A percentile compares a stretch with the other conserved stretches of the same genome.
Evolutionary conservation across 805 yeast species (phyloP).

Genomic region (Candida glaebosa): DNA sequence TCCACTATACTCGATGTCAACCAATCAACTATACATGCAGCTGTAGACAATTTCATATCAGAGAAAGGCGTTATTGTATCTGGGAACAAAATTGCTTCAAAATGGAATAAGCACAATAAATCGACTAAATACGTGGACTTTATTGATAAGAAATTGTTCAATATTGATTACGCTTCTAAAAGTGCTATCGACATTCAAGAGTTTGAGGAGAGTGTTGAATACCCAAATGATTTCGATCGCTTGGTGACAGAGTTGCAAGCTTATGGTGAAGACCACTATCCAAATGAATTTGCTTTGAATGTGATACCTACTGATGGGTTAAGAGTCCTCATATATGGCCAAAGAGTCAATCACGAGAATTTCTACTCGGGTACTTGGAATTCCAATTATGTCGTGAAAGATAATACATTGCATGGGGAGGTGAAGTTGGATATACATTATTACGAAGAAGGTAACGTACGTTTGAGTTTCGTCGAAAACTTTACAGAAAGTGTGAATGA

Average conservation of each 20-base stretch:
- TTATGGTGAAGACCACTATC: slow-evolving; percentile 67
- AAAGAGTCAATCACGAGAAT: slow-evolving; percentile 68
- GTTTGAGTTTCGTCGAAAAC: slow-evolving; percentile 49
- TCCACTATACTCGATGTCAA: slow-evolving; percentile 16
- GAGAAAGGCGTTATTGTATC: slow-evolving; percentile 29
- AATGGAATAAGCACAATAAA: slow-evolving; percentile 25
- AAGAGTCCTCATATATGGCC: slow-evolving; percentile 62
- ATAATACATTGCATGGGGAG: slow-evolving; percentile 44
- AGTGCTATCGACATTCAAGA: slow-evolving; percentile 53
- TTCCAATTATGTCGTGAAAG: slow-evolving; percentile 53
- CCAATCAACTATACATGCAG: slow-evolving; percentile 19
- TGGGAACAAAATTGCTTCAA: slow-evolving; percentile 27
- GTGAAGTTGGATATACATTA: slow-evolving; percentile 79
- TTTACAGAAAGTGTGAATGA: slow-evolving; percentile 20
- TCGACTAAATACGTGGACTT: slow-evolving; percentile 54
- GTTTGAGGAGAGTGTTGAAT: slow-evolving; percentile 19
- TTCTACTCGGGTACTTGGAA: slow-evolving; percentile 90
- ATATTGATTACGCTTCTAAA: slow-evolving; percentile 52
- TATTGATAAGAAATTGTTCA: slow-evolving; percentile 44
- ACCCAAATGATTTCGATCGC: slow-evolving; percentile 27
- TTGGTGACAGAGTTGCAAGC: slow-evolving; percentile 31
- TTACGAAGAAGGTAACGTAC: slow-evolving; percentile 93
- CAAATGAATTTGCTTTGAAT: slow-evolving; percentile 48
- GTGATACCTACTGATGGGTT: slow-evolving; percentile 40
- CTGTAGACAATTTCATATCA: slow-evolving; percentile 27